phyloP scores from a whole-genome alignment of 1,139 yeast species.

The Yamadazyma triangularis region DNA sequence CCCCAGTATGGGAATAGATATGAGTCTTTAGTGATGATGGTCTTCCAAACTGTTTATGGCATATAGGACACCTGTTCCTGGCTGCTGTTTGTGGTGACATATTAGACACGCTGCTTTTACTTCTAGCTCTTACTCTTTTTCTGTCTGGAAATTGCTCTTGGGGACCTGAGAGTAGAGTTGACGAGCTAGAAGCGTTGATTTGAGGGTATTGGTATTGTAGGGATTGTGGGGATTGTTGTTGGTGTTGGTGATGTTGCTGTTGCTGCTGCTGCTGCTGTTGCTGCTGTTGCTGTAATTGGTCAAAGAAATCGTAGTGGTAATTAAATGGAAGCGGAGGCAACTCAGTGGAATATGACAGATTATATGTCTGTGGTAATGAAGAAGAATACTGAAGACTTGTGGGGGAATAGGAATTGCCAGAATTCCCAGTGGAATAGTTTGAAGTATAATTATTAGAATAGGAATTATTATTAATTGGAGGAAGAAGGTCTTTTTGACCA shows the following conservation, averaged over 20 bases:
- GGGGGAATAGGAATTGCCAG: no score
- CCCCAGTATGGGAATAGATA: constrained; percentile 82
- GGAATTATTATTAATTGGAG: no score
- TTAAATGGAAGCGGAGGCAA: no score
- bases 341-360: no score
- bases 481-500: no score
- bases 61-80: constrained; percentile 54
- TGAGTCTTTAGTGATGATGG: constrained; percentile 82
- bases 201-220: constrained; percentile 1
- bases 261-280: constrained; percentile 5
- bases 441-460: no score
- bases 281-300: constrained; percentile 3
- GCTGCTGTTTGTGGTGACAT: constrained; percentile 33
- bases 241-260: constrained; percentile 4
- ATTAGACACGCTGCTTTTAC: constrained; percentile 18
- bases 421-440: no score
- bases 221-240: constrained; percentile 1
- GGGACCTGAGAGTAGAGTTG: no score
- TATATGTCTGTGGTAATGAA: no score
- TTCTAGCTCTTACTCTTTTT: constrained; percentile 14
- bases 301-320: no score
- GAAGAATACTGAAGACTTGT: no score
- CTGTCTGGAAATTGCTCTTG: no score
- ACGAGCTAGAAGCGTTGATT: not conserved
- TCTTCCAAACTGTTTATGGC: constrained; percentile 73